Base-by-base conservation (phyloP, 2,329 filamentous ascomycete species). In the Ophiosphaerella herpotricha region DNA sequence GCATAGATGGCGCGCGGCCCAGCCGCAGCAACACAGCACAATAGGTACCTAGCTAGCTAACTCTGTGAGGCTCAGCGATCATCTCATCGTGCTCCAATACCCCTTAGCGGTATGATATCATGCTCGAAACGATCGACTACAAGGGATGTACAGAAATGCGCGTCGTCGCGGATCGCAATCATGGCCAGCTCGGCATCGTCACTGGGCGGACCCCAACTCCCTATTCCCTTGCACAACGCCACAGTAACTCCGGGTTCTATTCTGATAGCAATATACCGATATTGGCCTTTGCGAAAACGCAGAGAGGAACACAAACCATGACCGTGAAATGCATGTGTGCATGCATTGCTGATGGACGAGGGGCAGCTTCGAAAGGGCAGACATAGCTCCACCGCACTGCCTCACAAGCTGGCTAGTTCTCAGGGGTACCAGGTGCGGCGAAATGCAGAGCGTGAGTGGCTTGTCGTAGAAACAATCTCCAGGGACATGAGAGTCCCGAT, bases 391-490 rank as follows among this genome's bases (percentile, higher is more conserved):
- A 52, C 43, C 39, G 48, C 61, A 59, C 49, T 51, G 59, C 59
- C 61, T 61, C 53, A 39, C 50, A 39, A 51, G 49, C 46, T 51
- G 44, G 46, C 46, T 46, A 43, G 36, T 38, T 41, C 53, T 52
- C 54, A 57, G 54, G 53, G 52, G 46, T 21, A 46, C 31, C 39
- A 29, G 38, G 43, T 54, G 55, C 55, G 43, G 58, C 58, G 41
- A 55, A 54, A 56, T 57, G 49, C 56, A 60, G 57, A 61, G 61
- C 54, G 35, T 54, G 55, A 57, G 64, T 68, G 63, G 67, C 64
- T 63, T 63, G 57, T 33, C 52, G 55, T 51, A 58, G 55, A 65
- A 65, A 64, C 53, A 54, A 48, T 43, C 50, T 53, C 54, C 55
- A 67, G 65, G 63, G 37, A 61, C 56, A 40, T 51, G 8, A n/a